Conservation (phyloP, 1,139 yeast species). For the Diutina ranongensis region DNA sequence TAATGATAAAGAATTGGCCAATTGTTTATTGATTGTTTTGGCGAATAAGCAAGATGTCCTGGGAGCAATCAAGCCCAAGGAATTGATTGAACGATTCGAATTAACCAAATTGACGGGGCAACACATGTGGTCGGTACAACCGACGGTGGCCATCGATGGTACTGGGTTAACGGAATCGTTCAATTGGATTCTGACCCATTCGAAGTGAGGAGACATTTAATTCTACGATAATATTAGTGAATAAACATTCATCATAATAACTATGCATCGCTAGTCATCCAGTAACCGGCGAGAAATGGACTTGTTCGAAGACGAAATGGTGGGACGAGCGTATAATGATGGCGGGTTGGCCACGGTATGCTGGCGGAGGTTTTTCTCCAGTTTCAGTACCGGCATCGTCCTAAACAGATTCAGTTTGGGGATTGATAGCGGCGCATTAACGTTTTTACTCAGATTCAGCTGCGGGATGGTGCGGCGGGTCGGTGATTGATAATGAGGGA, state of each 20-base stretch:
- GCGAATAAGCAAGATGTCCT: constrained; percentile 84
- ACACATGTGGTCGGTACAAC: constrained; percentile 67
- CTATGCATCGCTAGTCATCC: not conserved
- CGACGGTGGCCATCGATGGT: constrained; percentile 66
- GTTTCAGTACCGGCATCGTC: not conserved
- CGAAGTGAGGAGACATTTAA: constrained; percentile 17
- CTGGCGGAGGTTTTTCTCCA: not conserved
- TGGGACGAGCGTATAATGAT: constrained; percentile 1
- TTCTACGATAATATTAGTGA: not conserved
- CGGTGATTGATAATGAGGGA: too few relatives aligned
- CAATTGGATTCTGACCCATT: constrained; percentile 62
- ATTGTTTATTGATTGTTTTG: constrained; percentile 68
- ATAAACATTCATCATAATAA: not conserved
- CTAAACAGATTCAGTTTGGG: not conserved
- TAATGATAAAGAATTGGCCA: constrained; percentile 68
- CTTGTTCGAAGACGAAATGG: constrained; percentile 3
- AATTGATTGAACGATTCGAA: constrained; percentile 47
- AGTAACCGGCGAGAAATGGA: not conserved
- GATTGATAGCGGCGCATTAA: too few relatives aligned
- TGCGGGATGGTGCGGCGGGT: not conserved
- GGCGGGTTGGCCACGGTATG: not conserved
- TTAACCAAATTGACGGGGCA: constrained; percentile 41
- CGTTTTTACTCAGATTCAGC: not conserved
- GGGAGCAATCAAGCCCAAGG: constrained; percentile 54
- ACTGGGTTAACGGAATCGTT: constrained; percentile 66